These are phyloP conservation scores for Craterostigma plantagineum DNA, from an alignment of 257 asterid species.

Conservation along the genomic window DNA sequence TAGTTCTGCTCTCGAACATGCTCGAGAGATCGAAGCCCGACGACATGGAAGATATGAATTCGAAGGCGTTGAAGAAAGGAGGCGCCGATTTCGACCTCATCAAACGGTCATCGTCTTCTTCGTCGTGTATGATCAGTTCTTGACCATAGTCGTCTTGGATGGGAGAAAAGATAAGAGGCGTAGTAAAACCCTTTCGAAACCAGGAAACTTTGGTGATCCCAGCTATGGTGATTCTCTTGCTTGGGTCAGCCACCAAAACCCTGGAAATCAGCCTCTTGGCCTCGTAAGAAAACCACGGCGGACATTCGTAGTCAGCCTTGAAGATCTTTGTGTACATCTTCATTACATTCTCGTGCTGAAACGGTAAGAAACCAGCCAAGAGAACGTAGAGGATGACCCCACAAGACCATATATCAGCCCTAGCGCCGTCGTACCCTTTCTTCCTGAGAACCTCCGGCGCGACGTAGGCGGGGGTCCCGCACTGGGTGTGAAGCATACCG, in stretches of 20 bases:
- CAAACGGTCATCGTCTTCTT: slow-evolving; percentile 4
- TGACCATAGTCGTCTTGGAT: slow-evolving; percentile 19
- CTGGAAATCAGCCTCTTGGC: slow-evolving; percentile 34
- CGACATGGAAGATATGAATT: slow-evolving; percentile 71
- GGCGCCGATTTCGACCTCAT: slow-evolving; percentile 34
- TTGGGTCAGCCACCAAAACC: slow-evolving; percentile 50
- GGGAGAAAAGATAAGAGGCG: too few relatives aligned
- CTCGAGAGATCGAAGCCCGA: slow-evolving; percentile 65
- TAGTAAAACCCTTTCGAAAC: slow-evolving; percentile 30
- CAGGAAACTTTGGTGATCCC: slow-evolving; percentile 42
- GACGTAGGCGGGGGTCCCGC: slow-evolving; percentile 80
- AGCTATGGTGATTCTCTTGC: slow-evolving; percentile 28
- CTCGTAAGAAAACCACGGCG: slow-evolving; percentile 59
- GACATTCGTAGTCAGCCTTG: slow-evolving; percentile 47
- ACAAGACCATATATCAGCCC: slow-evolving; percentile 81
- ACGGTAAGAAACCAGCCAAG: slow-evolving; percentile 60
- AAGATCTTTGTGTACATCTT: slow-evolving; percentile 54
- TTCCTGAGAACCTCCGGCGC: slow-evolving; percentile 63
- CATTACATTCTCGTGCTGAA: slow-evolving; percentile 56
- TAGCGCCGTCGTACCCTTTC: slow-evolving; percentile 67
- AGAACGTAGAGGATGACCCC: slow-evolving; percentile 63
- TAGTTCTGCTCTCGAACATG: slow-evolving; percentile 27
- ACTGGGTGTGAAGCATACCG: slow-evolving; percentile 63
- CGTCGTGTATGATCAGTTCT: too few relatives aligned
- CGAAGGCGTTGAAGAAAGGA: slow-evolving; percentile 61